Evolutionary conservation across 345 rosid species (phyloP).

Genomic region (Hypericum perforatum): DNA sequence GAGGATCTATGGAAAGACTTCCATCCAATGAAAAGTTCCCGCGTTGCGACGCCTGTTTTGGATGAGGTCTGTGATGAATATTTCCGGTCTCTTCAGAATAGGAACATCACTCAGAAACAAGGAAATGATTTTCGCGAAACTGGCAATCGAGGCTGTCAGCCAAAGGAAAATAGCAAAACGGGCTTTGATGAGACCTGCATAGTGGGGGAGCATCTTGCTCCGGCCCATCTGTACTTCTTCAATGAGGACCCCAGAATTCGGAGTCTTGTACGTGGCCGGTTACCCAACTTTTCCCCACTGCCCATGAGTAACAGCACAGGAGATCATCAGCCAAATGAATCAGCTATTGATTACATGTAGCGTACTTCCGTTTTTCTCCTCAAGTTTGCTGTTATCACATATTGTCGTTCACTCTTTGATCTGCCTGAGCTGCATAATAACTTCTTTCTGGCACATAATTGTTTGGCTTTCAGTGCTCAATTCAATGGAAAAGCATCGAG

Average conservation of each 20-base stretch:
- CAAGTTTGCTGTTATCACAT: not conserved
- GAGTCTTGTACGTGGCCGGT: constrained; percentile 40
- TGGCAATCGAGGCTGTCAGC: constrained; percentile 11
- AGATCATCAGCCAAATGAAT: constrained; percentile 26
- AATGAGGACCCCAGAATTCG: constrained; percentile 62
- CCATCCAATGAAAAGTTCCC: constrained; percentile 30
- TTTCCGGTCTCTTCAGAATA: constrained; percentile 40
- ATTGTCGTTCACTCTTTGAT: not conserved
- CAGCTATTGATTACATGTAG: constrained; percentile 59
- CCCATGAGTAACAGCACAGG: constrained; percentile 26
- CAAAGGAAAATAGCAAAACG: constrained; percentile 11
- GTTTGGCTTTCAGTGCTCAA: constrained; percentile 50
- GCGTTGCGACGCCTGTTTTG: constrained; percentile 59
- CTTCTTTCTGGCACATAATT: not conserved
- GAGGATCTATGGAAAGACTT: constrained; percentile 69
- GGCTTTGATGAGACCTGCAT: constrained; percentile 28
- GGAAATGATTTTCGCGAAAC: constrained; percentile 12
- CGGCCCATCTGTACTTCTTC: constrained; percentile 67
- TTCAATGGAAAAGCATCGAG: constrained; percentile 52
- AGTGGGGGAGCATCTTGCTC: constrained; percentile 38
- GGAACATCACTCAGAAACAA: constrained; percentile 21
- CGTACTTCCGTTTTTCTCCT: constrained; percentile 7
- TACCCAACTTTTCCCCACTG: constrained; percentile 65
- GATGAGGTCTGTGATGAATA: constrained; percentile 79
- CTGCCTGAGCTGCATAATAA: not conserved